Evolutionary conservation across 768 basidiomycete species (phyloP).

Genomic region (Chlorophyllum brunneum): DNA sequence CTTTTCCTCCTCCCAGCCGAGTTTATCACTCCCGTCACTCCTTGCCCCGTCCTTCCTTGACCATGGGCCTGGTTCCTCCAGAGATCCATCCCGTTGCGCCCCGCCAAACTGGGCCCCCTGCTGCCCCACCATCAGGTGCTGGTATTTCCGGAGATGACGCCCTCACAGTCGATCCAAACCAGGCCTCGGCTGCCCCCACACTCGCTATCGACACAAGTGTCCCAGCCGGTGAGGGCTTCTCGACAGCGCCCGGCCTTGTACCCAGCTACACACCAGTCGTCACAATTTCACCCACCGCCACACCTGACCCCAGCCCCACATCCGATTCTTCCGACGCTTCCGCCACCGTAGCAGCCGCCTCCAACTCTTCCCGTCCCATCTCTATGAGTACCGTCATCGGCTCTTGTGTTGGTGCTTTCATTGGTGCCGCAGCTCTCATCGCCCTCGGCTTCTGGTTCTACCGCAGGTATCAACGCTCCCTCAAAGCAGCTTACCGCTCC

Average conservation of each 20-base stretch:
- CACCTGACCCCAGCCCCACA: conserved; percentile 1
- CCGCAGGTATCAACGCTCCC: conserved; percentile 42
- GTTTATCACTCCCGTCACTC: conserved; percentile 7
- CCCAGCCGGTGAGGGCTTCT: not conserved
- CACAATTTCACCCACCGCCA: conserved; percentile 4
- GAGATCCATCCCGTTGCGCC: not conserved
- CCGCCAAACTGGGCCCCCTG: conserved; percentile 14
- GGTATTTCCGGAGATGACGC: conserved; percentile 20
- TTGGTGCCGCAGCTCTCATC: conserved; percentile 46
- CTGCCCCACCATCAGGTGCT: conserved; percentile 14
- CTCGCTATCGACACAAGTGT: not conserved
- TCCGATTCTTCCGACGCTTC: conserved; percentile 8
- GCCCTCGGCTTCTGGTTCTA: conserved; percentile 53
- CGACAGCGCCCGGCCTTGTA: not conserved
- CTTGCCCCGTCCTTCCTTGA: conserved; percentile 1
- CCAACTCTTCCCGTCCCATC: conserved; percentile 27
- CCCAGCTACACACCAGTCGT: not conserved
- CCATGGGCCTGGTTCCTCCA: not conserved
- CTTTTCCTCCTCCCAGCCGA: not conserved
- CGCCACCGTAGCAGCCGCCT: conserved; percentile 2
- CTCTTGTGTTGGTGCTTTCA: conserved; percentile 59
- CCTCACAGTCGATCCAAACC: conserved; percentile 6
- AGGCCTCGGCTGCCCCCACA: not conserved
- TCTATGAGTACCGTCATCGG: conserved; percentile 55
- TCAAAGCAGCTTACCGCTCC: conserved; percentile 30